Conservation (phyloP, 495 filamentous ascomycete genomes). For the Annulohypoxylon bovei region DNA sequence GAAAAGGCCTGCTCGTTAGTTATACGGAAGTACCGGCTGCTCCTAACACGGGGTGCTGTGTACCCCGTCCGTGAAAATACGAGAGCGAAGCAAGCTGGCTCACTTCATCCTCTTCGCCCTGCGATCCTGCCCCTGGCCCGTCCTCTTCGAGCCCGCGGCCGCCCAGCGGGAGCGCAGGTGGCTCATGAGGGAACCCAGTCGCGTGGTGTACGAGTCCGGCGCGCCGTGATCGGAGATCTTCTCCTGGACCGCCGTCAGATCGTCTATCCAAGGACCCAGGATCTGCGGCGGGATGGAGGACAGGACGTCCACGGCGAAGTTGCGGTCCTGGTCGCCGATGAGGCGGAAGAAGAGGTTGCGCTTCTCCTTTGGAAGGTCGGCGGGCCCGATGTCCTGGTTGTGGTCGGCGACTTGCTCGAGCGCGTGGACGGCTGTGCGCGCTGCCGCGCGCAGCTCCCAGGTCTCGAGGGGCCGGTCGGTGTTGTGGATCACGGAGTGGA, state of each 20-base stretch:
- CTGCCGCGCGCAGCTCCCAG: constrained; percentile 51
- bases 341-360: constrained; percentile 54
- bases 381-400: constrained; percentile 44
- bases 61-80: neutral
- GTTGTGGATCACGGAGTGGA: constrained; percentile 49
- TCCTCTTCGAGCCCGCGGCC: constrained; percentile 17
- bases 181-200: constrained; percentile 25
- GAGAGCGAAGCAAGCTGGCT: constrained; percentile 7
- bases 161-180: constrained; percentile 14
- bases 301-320: constrained; percentile 53
- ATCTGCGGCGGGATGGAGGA: constrained; percentile 47
- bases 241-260: constrained; percentile 30
- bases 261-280: constrained; percentile 32
- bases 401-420: constrained; percentile 50
- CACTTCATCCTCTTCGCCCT: constrained; percentile 24
- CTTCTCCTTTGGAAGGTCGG: constrained; percentile 30
- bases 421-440: constrained; percentile 52
- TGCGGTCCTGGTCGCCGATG: constrained; percentile 48
- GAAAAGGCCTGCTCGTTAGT: neutral
- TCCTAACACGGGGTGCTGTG: neutral
- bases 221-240: constrained; percentile 17
- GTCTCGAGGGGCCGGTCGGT: constrained; percentile 47
- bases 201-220: constrained; percentile 22
- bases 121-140: constrained; percentile 11
- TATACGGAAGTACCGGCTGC: neutral